These are phyloP conservation scores for Acrocalymma vagum DNA, from an alignment of 2,329 filamentous ascomycete genomes.

Conservation along the genomic window DNA sequence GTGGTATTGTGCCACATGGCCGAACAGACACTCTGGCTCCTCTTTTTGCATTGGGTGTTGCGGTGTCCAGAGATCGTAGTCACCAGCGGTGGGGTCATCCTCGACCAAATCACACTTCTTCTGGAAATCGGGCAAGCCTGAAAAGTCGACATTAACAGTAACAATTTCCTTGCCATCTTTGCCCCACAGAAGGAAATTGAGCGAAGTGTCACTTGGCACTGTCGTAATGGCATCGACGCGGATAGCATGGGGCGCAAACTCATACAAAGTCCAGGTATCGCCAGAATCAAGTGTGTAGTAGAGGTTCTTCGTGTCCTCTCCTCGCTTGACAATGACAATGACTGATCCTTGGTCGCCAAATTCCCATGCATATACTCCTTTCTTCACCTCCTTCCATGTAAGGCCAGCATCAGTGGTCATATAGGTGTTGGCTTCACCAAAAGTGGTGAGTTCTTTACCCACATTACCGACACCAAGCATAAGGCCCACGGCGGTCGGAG, in stretches of 20 bases:
- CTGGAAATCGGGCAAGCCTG: conserved; percentile 71
- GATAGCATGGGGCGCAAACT: conserved; percentile 76
- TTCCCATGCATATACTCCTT: conserved; percentile 91
- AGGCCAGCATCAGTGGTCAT: conserved; percentile 92
- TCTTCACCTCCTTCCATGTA: conserved; percentile 84
- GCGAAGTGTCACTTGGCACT: conserved; percentile 85
- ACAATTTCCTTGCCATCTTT: conserved; percentile 65
- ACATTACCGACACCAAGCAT: conserved; percentile 95
- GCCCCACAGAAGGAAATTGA: conserved; percentile 93
- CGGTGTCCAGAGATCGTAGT: conserved; percentile 90
- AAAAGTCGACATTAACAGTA: conserved; percentile 89
- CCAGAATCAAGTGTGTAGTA: conserved; percentile 86
- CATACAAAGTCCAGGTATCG: conserved; percentile 76
- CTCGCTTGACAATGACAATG: conserved; percentile 83
- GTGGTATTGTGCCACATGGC: conserved; percentile 87
- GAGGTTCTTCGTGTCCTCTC: conserved; percentile 71
- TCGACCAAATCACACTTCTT: conserved; percentile 76
- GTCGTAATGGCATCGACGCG: conserved; percentile 84
- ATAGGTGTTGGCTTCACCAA: conserved; percentile 84
- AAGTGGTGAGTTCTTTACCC: conserved; percentile 71
- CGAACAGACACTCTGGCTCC: conserved; percentile 85
- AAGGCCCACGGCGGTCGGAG: conserved; percentile 84
- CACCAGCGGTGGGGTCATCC: conserved; percentile 64
- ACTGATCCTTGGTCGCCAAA: conserved; percentile 96
- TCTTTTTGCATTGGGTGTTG: conserved; percentile 82